These are phyloP conservation scores for Capsicum chinense DNA, from an alignment of 257 asterid genomes.

Conservation along the genomic window DNA sequence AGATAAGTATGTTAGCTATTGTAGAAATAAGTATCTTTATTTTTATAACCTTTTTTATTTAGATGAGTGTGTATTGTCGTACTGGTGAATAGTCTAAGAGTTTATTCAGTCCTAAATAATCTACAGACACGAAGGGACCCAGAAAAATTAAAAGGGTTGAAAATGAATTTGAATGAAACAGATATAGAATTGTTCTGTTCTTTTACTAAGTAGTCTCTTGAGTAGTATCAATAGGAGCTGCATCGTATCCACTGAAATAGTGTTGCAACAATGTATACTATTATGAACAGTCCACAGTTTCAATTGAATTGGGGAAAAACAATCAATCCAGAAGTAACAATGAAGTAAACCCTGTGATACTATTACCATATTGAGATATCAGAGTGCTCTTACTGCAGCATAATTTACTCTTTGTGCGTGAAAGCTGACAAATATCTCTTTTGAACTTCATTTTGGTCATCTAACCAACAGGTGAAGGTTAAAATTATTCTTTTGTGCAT, in stretches of 20 bases:
- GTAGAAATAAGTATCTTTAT: not conserved
- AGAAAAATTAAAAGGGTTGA: not conserved
- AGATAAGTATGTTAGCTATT: not conserved
- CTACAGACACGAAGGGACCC: not conserved
- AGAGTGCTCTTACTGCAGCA: not conserved
- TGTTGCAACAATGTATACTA: not conserved
- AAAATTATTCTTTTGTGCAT: not conserved
- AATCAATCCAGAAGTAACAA: not conserved
- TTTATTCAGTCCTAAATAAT: not conserved
- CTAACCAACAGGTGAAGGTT: constrained; percentile 11
- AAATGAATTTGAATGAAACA: not conserved
- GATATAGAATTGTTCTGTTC: not conserved
- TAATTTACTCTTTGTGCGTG: not conserved
- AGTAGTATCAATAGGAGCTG: not conserved
- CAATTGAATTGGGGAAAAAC: not conserved
- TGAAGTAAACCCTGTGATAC: constrained; percentile 4
- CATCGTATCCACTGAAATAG: not conserved
- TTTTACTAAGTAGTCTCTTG: not conserved
- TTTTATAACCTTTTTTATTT: not conserved
- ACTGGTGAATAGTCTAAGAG: not conserved
- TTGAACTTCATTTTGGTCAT: constrained; percentile 20
- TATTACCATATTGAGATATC: not conserved
- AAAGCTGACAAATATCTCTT: not conserved
- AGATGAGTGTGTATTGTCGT: not conserved
- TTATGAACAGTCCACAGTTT: not conserved